phyloP scores from a whole-genome alignment of 2,329 filamentous ascomycete species.

The Celoporthe dispersa region DNA sequence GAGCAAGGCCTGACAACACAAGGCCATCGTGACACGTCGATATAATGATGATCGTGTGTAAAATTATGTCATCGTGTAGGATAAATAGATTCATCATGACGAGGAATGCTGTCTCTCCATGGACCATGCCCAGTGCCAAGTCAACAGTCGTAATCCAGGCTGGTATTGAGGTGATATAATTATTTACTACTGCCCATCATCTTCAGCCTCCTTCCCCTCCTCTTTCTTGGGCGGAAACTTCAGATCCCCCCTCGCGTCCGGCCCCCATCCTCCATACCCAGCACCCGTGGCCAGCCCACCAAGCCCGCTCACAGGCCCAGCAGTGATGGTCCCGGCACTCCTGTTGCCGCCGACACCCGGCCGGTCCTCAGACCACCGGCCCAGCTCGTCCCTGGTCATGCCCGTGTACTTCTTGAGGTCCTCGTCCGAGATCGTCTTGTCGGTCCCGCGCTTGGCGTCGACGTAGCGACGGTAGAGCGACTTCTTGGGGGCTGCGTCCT shows the following conservation, averaged over 20 bases:
- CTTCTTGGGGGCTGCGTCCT: slow-evolving; percentile 11
- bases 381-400: slow-evolving; percentile 24
- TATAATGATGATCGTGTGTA: neutral
- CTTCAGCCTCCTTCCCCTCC: neutral
- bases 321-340: slow-evolving; percentile 24
- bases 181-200: neutral
- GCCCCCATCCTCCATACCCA: slow-evolving; percentile 26
- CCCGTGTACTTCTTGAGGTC: slow-evolving; percentile 29
- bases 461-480: slow-evolving; percentile 34
- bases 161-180: too few species aligned
- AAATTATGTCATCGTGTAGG: neutral
- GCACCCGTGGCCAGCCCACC: slow-evolving; percentile 25
- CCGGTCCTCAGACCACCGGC: slow-evolving; percentile 21
- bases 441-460: slow-evolving; percentile 32
- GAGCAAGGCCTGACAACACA: neutral
- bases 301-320: slow-evolving; percentile 22
- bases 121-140: too few species aligned
- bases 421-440: slow-evolving; percentile 33
- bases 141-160: too few species aligned
- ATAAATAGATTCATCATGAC: too few species aligned
- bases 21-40: neutral
- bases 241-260: slow-evolving; percentile 10
- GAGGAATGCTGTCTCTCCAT: too few species aligned
- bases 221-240: slow-evolving; percentile 19
- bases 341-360: slow-evolving; percentile 25